Evolutionary conservation across 192 early-diverging fungal genomes (phyloP), one percentile per base, ranked within the genome.

Genomic region (Coemansia sp.): DNA sequence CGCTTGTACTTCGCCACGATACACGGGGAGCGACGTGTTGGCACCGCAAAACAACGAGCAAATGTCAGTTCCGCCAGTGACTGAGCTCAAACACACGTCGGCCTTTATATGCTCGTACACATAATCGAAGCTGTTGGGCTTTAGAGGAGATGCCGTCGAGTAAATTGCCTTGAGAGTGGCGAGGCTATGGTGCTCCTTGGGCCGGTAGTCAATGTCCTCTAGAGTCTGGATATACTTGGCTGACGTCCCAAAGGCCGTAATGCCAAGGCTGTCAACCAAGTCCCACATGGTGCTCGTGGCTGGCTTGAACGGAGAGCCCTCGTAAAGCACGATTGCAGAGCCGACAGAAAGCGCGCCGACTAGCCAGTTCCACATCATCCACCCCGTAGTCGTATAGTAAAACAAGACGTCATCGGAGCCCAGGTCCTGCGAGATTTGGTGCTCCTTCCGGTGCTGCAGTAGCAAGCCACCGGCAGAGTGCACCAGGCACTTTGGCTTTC

Each of bases 331-430:
- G 50, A 96, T 85, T 6, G 94, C 91, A 5, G 85, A 71, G 26
- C 96, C 96, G 28, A 91, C 78, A 17, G 86, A 86, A n/a, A 98
- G 82, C 19, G 88, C 94, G 19, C 87, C 84, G 2, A 96, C 87
- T 30, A 97, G 88, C 97, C 97, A 99, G 81, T 99, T 98, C 96
- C 96, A 99, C 97, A 99, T 99, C 97, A 99, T 99, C 93, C 94
- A 95, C 4, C 93, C 94, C 4, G 92, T 96, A 1, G 92, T 93
- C 1, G 92, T 93, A 70, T 93, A 94, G 72, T 98, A 95, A 72
- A 99, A 92, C 64, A 93, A 80, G 2, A 94, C 88, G 74, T 97
- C 96, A n/a, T 86, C 74, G 6, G 84, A 67, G 0, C 73, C 82
- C 64, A 98, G 72, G 62, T 91, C 86, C 26, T 93, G 93, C 50